Evolutionary conservation across 2,329 filamentous ascomycete genomes (phyloP).

Genomic region (Xylariaceae sp.): DNA sequence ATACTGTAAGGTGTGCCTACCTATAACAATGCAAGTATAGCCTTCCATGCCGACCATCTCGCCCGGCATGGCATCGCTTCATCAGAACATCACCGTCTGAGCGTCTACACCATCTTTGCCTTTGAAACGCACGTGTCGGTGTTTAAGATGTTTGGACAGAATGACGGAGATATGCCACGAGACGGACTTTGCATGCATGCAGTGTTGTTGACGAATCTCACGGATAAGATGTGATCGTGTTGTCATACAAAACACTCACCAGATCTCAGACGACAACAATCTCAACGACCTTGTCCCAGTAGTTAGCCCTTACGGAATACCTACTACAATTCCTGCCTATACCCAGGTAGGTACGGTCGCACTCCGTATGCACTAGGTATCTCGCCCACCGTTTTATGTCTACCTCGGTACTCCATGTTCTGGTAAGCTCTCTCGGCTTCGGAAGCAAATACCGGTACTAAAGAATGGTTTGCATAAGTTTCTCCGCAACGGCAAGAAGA

Average conservation of each 20-base stretch:
- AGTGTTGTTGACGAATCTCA: not conserved
- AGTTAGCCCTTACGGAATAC: too few species aligned
- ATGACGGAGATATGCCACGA: not conserved
- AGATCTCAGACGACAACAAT: too few species aligned
- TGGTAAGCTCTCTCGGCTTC: not conserved
- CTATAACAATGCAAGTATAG: not conserved
- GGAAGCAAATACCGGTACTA: not conserved
- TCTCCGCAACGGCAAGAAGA: not conserved
- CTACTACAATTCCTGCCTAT: too few species aligned
- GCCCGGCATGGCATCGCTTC: not conserved
- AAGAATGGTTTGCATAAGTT: slow-evolving; percentile 1
- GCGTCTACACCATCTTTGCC: not conserved
- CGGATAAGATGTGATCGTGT: slow-evolving; percentile 14
- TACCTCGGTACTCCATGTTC: not conserved
- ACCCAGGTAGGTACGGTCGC: not conserved
- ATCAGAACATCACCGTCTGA: not conserved
- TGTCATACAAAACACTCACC: not conserved
- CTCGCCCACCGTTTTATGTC: not conserved
- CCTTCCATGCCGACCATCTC: not conserved
- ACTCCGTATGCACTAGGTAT: not conserved
- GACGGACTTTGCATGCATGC: not conserved
- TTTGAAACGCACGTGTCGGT: not conserved
- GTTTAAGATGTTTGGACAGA: not conserved
- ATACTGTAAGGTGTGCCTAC: too few species aligned
- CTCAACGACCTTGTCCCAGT: too few species aligned